Percentiles rank a stretch among this genome's conserved stretches.
These are phyloP conservation scores for Arthrobotrys conoides DNA, from an alignment of 2,329 filamentous ascomycete genomes.

Conservation along the genomic window DNA sequence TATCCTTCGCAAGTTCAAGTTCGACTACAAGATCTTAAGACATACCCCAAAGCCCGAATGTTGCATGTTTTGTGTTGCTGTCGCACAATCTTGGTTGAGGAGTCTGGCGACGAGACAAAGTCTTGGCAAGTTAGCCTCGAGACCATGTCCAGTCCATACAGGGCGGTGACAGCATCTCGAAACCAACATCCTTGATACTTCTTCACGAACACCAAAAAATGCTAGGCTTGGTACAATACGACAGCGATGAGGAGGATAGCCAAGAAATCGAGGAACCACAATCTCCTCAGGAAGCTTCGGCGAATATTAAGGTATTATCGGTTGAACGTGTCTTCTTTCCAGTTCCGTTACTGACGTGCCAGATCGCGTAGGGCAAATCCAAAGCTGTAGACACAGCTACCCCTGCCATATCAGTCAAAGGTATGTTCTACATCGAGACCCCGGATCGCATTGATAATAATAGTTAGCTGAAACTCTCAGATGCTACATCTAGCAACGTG, in stretches of 20 bases:
- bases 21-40: too few species aligned
- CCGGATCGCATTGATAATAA: neutral
- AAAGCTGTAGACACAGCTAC: constrained; percentile 20
- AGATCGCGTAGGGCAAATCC: constrained; percentile 55
- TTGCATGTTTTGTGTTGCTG: constrained; percentile 33
- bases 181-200: constrained; percentile 7
- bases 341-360: constrained; percentile 56
- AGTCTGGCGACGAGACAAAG: too few species aligned
- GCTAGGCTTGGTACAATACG: constrained; percentile 66
- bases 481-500: constrained; percentile 61
- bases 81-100: neutral
- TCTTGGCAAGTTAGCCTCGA: neutral
- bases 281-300: neutral
- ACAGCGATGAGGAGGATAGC: constrained; percentile 66
- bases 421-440: constrained; percentile 2
- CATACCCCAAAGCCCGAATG: too few species aligned
- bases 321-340: neutral
- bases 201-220: constrained; percentile 43
- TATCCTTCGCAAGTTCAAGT: too few species aligned
- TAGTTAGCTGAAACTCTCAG: constrained; percentile 60
- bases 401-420: constrained; percentile 26
- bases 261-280: constrained; percentile 45
- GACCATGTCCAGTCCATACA: neutral
- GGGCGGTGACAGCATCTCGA: constrained; percentile 1
- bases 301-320: constrained; percentile 46